phyloP scores from a whole-genome alignment of 192 early-diverging fungal genomes.

The Coemansia sp. region DNA sequence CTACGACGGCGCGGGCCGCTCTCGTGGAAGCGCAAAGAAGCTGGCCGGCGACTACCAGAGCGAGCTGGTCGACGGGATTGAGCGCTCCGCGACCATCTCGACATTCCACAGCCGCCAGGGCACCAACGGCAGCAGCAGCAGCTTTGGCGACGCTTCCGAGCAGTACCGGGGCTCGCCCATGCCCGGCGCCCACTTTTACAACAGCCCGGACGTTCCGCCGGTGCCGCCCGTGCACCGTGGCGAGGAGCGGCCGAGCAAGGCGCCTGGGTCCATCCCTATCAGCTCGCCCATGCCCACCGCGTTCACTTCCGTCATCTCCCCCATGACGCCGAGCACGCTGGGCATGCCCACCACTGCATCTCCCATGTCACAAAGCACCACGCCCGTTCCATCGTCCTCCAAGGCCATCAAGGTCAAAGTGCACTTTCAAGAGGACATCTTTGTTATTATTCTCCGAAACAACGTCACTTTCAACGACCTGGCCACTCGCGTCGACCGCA shows the following conservation, averaged over 20 bases:
- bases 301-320: conserved; percentile 41
- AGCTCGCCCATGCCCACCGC: conserved; percentile 32
- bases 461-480: conserved; percentile 76
- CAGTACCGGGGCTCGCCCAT: conserved; percentile 33
- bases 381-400: conserved; percentile 24
- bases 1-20: conserved; percentile 39
- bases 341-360: conserved; percentile 8
- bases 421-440: conserved; percentile 84
- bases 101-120: conserved; percentile 41
- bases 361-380: conserved; percentile 23
- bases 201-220: conserved; percentile 29
- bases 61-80: conserved; percentile 42
- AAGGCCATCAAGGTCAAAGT: conserved; percentile 78
- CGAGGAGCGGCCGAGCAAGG: conserved; percentile 9
- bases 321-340: conserved; percentile 28
- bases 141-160: conserved; percentile 26
- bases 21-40: conserved; percentile 26
- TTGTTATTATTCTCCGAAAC: conserved; percentile 81
- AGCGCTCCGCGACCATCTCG: conserved; percentile 46
- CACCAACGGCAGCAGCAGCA: conserved; percentile 38
- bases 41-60: conserved; percentile 33
- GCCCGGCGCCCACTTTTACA: conserved; percentile 23
- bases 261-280: conserved; percentile 26
- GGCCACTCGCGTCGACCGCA: conserved; percentile 79
- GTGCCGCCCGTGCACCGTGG: conserved; percentile 32